Evolutionary conservation across 495 filamentous ascomycete genomes (phyloP), one percentile per base, ranked within the genome.

Genomic region (Parathielavia hyrcaniae): DNA sequence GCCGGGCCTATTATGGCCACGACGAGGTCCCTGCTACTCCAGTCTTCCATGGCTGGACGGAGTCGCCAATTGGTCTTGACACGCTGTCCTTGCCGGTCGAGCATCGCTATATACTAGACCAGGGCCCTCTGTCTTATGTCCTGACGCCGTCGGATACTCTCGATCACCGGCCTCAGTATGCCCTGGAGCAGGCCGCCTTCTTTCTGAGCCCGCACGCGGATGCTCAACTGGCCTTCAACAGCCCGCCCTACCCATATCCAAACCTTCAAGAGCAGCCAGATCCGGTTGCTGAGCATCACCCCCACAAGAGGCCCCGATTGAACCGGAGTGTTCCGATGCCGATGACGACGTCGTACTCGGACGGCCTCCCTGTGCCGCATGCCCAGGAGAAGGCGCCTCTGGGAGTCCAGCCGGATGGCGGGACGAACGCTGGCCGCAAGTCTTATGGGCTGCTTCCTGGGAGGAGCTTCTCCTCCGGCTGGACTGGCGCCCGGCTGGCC

Each of bases 1-100:
- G 76, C 57, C 74, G 74, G 70, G 71, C 71, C 59, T 73, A 73
- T 60, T 73, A 73, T 63, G 68, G 65, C 68, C 66, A 69, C 51
- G 72, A 71, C 64, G 73, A 71, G 57, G 46, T 68, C 64, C 67
- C 70, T 66, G 63, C 63, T 58, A 72, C 71, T 67, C 60, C 67
- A 57, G 67, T 67, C 60, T 67, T 69, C 67, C 69, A 70, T 66
- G 67, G 67, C 68, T 53, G 65, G 41, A 60, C 67, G 17, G 68
- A 65, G 55, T 62, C 69, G 48, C 50, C 64, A 44, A 58, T 65
- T 59, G 40, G 63, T 58, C 64, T 63, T 62, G 68, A 65, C 57
- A 52, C 53, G 53, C 56, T 63, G 51, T 58, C 66, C 64, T 58
- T 73, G 63, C 63, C 72, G 26, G 51, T 35, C 54, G 63, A 65